Base-by-base conservation (phyloP, 257 asterid genomes). In the Solanum chiquidenum region DNA sequence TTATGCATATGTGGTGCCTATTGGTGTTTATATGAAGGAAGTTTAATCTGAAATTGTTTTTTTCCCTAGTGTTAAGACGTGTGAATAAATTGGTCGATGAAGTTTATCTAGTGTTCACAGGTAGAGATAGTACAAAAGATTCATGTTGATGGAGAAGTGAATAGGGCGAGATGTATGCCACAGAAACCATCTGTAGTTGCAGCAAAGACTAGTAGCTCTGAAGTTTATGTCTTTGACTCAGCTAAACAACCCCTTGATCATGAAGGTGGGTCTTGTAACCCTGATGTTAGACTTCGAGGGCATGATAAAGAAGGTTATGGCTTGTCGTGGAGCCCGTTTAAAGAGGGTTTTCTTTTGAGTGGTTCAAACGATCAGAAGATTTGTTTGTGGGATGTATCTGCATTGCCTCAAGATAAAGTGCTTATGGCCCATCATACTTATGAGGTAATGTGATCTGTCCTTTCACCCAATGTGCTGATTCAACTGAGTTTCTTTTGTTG, bases 281-380 rank as follows among this genome's bases (percentile, higher is more conserved):
- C 99, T 27, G 99, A 95, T 88, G 90, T 97, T 94, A 93, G 92
- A 89, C 86, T 97, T 90, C 91, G 88, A 80, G 99, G 99, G 33
- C 99, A 96, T 86, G 93, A 94, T 9, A 93, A 95, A 86, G 99
- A 97, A 95, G 99, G 99, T 29, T 95, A 94, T 92, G 99, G 99
- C 37, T 86, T 97, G 89, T 97, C 99, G 3, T 97, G 98, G 98
- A 97, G 97, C 92, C 88, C 98, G 10, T 90, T 95, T 20, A 95
- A 92, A 86, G 94, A 93, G 89, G 99, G 98, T 20, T 89, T 91
- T 90, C 94, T 97, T 89, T 87, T 96, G 91, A 97, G 99, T 89
- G 98, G 94, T 83, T 97, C 99, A 49, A 94, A 96, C 86, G 99
- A 97, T 88, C 92, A 93, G 92, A 95, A 91, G 87, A 92, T 96